Conservation (phyloP, 176 grass and related monocot genomes). For the Pharus latifolius region DNA sequence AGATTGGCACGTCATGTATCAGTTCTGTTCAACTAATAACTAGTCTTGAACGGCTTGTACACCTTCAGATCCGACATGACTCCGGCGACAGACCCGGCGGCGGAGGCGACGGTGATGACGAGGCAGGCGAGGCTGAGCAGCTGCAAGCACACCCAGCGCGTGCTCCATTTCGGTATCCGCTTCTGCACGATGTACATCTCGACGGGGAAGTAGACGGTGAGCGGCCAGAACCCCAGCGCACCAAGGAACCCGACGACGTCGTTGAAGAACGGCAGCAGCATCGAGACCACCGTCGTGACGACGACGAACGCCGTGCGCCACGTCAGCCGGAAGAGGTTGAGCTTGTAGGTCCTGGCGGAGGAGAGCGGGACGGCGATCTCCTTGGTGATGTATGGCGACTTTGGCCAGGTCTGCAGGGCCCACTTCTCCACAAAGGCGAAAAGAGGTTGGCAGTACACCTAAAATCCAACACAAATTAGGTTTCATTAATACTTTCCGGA, state of each 20-base stretch:
- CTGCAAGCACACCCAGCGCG: slow-evolving; percentile 80
- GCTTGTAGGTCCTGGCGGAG: slow-evolving; percentile 19
- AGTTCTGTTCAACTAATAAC: slow-evolving; percentile 12
- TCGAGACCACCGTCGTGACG: slow-evolving; percentile 70
- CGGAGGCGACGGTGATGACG: slow-evolving; percentile 61
- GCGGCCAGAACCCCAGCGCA: slow-evolving; percentile 61
- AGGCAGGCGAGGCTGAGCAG: slow-evolving; percentile 82
- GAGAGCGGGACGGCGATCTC: slow-evolving; percentile 45
- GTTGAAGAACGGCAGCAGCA: slow-evolving; percentile 96
- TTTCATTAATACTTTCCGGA: no score
- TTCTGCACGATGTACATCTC: slow-evolving; percentile 89
- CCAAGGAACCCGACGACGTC: slow-evolving; percentile 84
- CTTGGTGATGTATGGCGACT: slow-evolving; percentile 31
- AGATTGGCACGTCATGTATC: not conserved
- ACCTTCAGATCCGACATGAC: slow-evolving; percentile 69
- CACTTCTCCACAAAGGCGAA: slow-evolving; percentile 95
- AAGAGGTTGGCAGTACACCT: slow-evolving; percentile 77
- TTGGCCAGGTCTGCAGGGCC: slow-evolving; percentile 55
- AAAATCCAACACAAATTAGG: no score
- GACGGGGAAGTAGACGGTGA: slow-evolving; percentile 62
- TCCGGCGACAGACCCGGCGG: slow-evolving; percentile 79
- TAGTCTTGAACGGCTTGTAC: slow-evolving; percentile 68
- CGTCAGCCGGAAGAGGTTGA: slow-evolving; percentile 71
- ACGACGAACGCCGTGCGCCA: slow-evolving; percentile 81
- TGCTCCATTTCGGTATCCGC: slow-evolving; percentile 69